These are phyloP conservation scores for Quercus bicolor DNA, from an alignment of 306 rosid species.

Conservation along the genomic window DNA sequence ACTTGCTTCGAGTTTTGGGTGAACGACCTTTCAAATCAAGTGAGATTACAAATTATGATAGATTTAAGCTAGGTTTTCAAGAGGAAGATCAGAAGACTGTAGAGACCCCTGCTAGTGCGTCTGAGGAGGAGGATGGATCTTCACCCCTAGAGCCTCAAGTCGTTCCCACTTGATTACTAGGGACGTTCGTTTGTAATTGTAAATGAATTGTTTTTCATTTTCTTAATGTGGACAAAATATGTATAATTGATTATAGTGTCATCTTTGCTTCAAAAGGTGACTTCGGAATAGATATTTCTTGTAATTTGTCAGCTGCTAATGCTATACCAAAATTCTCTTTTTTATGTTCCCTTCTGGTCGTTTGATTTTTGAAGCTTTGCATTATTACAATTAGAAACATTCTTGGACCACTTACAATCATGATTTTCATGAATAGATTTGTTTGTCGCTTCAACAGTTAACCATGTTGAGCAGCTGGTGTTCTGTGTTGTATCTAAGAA, in stretches of 20 bases:
- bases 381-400: too few species aligned
- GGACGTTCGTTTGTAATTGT: constrained; percentile 28
- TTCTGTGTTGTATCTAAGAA: too few species aligned
- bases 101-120: constrained; percentile 29
- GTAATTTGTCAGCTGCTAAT: not conserved
- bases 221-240: constrained; percentile 21
- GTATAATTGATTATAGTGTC: constrained; percentile 12
- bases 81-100: constrained; percentile 39
- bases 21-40: constrained; percentile 60
- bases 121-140: constrained; percentile 55
- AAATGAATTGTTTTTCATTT: constrained; percentile 39
- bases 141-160: constrained; percentile 74
- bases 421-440: too few species aligned
- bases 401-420: too few species aligned
- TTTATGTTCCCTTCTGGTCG: too few species aligned
- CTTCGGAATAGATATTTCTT: not conserved
- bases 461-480: too few species aligned
- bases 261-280: constrained; percentile 12
- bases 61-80: constrained; percentile 65
- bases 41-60: constrained; percentile 65
- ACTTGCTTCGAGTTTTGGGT: constrained; percentile 60
- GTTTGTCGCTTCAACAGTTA: too few species aligned
- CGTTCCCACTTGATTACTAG: constrained; percentile 49
- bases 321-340: not conserved
- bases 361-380: too few species aligned